Base-by-base conservation (phyloP, 148 eudicot genomes). In the Rhododendron vialii region DNA sequence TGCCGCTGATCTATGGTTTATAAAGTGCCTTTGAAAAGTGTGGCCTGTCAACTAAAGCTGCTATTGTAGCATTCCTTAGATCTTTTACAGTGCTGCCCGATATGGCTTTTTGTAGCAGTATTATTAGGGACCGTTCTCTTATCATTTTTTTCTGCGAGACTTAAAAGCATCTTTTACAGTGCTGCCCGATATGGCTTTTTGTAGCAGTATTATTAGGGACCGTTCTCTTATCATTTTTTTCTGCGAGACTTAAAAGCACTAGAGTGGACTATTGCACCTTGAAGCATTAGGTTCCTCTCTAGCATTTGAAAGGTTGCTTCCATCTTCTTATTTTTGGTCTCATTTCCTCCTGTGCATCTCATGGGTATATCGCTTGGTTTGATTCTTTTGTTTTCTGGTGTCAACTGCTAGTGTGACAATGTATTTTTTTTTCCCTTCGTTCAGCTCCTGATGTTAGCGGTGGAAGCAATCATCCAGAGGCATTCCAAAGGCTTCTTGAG, bases 401-500 rank as follows among this genome's bases (percentile, higher is more conserved):
- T 38, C 51, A 82, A 59, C 15, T n/a, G 50, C 13, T 24, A 38
- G 4, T 82, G 45, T 75, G n/a, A 75, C 47, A 10, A 36, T 12
- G 1, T 14, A 20, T 38, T 45, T 20, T 77, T 48, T 0, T 6
- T 41, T 41, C 36, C 3, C 45, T 20, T 22, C n/a, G 6, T 84
- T 80, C 88, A 93, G 95, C 90, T 78, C 87, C 91, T 7, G 93
- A 92, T 81, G 89, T 84, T 65, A 89, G 88, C 18, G 87, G 80
- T 71, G 86, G 88, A 76, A 89, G 89, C 91, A 93, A 89, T 75
- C 92, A 92, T 78, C 94, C 98, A 0, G 96, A 94, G 33, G 95
- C 96, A 80, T 88, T 95, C 83, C 98, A 95, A 59, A 95, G 95
- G 91, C 93, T 97, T 28, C 77, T 94, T 73, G 94, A 92, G 90